Percentiles rank a stretch among this genome's conserved stretches.
Conservation (phyloP, 768 basidiomycete species). For the Dacryopinax spathularia region DNA sequence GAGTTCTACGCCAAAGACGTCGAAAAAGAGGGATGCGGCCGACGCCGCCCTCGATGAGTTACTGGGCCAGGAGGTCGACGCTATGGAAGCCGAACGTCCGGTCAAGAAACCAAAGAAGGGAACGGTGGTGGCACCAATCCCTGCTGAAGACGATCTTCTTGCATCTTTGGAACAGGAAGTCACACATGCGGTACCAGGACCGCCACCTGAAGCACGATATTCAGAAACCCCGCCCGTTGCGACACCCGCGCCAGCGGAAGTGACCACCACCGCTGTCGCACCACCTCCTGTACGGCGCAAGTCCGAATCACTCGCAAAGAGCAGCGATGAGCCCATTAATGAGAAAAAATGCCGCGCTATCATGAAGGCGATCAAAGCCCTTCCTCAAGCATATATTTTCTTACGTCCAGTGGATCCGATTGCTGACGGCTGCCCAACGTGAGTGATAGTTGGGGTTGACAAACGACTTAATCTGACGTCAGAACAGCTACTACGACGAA, state of each 20-base stretch:
- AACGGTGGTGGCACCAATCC: conserved; percentile 3
- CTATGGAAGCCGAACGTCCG: conserved; percentile 17
- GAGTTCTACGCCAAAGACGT: conserved; percentile 15
- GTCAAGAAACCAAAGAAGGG: conserved; percentile 10
- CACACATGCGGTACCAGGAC: neutral
- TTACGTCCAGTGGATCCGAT: conserved; percentile 69
- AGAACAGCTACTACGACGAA: conserved; percentile 74
- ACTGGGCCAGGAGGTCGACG: conserved; percentile 21
- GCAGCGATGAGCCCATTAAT: conserved; percentile 37
- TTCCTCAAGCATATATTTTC: conserved; percentile 63
- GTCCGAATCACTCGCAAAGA: neutral
- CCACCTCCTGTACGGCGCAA: neutral
- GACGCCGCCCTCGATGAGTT: conserved; percentile 17
- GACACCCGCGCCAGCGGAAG: neutral
- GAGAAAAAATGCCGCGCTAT: conserved; percentile 73
- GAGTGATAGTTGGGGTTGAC: conserved; percentile 18
- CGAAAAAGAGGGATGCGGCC: conserved; percentile 7
- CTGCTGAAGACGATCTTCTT: neutral
- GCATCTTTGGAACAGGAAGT: conserved; percentile 3
- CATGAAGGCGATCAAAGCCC: conserved; percentile 41
- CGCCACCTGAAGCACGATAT: neutral
- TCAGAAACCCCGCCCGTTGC: neutral
- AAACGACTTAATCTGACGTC: neutral
- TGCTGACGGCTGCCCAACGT: conserved; percentile 82
- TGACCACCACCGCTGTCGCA: neutral